phyloP scores from a whole-genome alignment of 148 eudicot genomes.

The Diospyros lotus region DNA sequence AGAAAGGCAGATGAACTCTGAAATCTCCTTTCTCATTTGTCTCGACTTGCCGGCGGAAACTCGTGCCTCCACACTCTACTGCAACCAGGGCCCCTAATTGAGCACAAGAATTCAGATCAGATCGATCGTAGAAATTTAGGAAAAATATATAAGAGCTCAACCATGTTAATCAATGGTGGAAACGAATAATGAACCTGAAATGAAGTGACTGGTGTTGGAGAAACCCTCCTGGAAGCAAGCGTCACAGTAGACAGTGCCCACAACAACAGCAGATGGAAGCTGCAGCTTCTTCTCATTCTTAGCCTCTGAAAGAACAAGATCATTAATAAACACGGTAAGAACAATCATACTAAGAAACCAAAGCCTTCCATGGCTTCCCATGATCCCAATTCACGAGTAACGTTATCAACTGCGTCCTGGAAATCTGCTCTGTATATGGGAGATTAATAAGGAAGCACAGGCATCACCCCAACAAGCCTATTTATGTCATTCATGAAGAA shows the following conservation, averaged over 20 bases:
- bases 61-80: slow-evolving; percentile 50
- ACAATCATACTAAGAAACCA: slow-evolving; percentile 29
- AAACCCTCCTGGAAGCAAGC: slow-evolving; percentile 58
- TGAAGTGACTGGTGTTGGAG: slow-evolving; percentile 48
- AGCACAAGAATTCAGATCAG: not conserved
- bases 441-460: too few relatives aligned
- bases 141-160: not conserved
- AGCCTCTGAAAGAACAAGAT: slow-evolving; percentile 43
- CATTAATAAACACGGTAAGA: slow-evolving; percentile 27
- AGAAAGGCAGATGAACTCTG: slow-evolving; percentile 53
- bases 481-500: slow-evolving; percentile 53
- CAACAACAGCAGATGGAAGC: slow-evolving; percentile 43
- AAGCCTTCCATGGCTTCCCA: slow-evolving; percentile 17
- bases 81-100: slow-evolving; percentile 85
- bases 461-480: slow-evolving; percentile 16
- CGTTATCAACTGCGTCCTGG: too few relatives aligned
- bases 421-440: too few relatives aligned
- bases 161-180: too few relatives aligned
- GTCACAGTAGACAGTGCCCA: slow-evolving; percentile 70
- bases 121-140: not conserved
- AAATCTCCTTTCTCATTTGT: slow-evolving; percentile 71
- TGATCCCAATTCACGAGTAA: too few relatives aligned
- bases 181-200: slow-evolving; percentile 52
- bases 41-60: slow-evolving; percentile 43
- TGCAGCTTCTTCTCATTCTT: slow-evolving; percentile 29